Evolutionary conservation across 2,329 filamentous ascomycete genomes (phyloP), one percentile per base, ranked within the genome.

Genomic region (Fusarium nisikadoi): DNA sequence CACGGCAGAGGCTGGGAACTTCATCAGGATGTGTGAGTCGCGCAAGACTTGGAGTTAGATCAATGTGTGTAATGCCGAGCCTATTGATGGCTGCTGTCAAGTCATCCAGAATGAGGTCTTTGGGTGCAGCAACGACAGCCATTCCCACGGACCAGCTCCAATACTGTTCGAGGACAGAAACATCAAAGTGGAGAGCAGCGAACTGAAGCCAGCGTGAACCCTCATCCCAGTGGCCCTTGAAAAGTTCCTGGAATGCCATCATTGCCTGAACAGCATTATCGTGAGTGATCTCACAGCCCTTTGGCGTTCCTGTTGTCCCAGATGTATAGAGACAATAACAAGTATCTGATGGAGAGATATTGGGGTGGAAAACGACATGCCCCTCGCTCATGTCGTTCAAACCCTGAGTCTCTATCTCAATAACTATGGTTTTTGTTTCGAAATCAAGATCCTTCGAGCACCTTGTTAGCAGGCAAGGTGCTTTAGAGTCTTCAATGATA

Each of bases 121-220:
- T 89, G 2, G 94, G 93, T 11, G 93, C 94, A 5, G 93, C 91
- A 4, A 95, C 92, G 2, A 98, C 88, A 8, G 92, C 91, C 31
- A 98, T 94, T 3, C 94, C 94, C 2, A 96, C 93, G 33, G 92
- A 94, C 95, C 95, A 98, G 64, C 92, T 96, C 94, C 94, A 98
- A 79, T 95, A 98, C 77, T 97, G 95, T 78, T 98, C 95, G 1
- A 98, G 86, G 0, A 98, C 93, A 3, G 93, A 96, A 8, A 98
- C 95, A 76, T 98, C 95, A 68, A 98, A 98, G 80, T 97, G 95
- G 62, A 97, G 94, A 0, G 94, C 95, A 3, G 95, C 95, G 78
- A 98, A 98, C 78, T 98, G 95, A 2, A 98, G 85, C 92, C 94
- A 98, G 64, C 92, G 89, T 0, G 94, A 97, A 0, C 87, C 79